Base-by-base conservation (phyloP, 192 early-diverging fungal species). In the Funneliformis geosporum region DNA sequence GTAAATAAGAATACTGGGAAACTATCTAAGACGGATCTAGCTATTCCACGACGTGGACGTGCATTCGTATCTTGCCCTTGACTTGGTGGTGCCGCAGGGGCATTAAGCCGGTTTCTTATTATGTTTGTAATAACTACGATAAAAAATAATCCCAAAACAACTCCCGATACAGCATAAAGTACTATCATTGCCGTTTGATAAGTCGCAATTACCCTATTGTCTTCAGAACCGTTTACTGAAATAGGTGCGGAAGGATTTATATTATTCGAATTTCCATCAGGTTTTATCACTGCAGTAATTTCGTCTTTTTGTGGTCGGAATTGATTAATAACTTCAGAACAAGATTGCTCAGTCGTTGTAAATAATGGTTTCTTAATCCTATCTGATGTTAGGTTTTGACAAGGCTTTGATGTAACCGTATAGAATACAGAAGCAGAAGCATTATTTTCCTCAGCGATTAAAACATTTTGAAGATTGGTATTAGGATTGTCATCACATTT, bases 161-260 rank as follows among this genome's bases (percentile, higher is more conserved):
- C 40, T 23, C 75, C 75, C 5, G 75, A 65, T 64, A 76, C 42
- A 42, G 60, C 61, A 65, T 76, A 76, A 65, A 76, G 64, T 4
- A 76, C 40, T 4, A 76, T 66, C 75, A 76, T 76, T 7, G 75
- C 75, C 27, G 60, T 76, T 33, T 76, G 40, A 76, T 76, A 76
- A 44, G 61, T 65, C 27, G 62, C 23, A 16, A 65, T 1, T n/a
- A 64, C 61, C 5, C 18, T 55, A 55, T 55, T 55, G 16, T 55
- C 50, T 21, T 16, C 16, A 55, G 14, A 21, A 16, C 50, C 18
- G 3, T 55, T 55, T 55, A 18, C 8, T 16, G 14, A 16, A 55
- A 55, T 5, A 5, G 50, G 50, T 21, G 12, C 10, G 1, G 50
- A 2, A 21, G 50, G 47, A 16, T 2, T 4, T 16, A 16, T 16